A percentile compares a stretch with the other conserved stretches of the same genome.
phyloP scores from a whole-genome alignment of 192 early-diverging fungal genomes.

The Gonapodya prolifera region DNA sequence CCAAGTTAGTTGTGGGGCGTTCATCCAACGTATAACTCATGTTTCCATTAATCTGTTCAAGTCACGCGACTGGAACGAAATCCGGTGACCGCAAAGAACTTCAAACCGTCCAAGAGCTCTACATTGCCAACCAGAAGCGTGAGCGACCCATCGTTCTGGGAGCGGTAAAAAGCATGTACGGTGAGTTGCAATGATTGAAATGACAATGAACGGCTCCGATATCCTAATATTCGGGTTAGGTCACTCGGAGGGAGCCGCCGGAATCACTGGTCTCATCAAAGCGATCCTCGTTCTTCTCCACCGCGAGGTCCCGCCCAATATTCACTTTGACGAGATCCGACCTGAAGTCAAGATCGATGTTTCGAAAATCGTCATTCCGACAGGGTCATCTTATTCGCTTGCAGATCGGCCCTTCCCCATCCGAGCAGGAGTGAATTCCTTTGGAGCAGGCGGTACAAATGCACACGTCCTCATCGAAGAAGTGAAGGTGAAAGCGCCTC shows the following conservation, averaged over 20 bases:
- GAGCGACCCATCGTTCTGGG: neutral
- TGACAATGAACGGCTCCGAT: neutral
- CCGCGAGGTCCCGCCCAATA: slow-evolving; percentile 1
- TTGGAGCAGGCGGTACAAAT: slow-evolving; percentile 2
- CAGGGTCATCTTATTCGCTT: neutral
- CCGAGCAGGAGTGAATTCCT: neutral
- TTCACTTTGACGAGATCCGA: slow-evolving; percentile 5
- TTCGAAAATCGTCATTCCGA: neutral
- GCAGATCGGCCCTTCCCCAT: neutral
- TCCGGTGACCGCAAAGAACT: slow-evolving; percentile 8
- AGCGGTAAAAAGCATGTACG: slow-evolving; percentile 9
- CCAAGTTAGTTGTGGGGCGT: neutral
- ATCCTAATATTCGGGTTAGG: neutral
- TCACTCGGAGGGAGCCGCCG: slow-evolving; percentile 11
- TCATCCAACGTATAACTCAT: neutral
- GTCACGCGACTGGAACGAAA: slow-evolving; percentile 9
- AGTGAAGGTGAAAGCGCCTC: neutral
- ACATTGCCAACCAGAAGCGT: slow-evolving; percentile 1
- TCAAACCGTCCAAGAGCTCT: slow-evolving; percentile 6
- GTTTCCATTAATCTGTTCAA: neutral
- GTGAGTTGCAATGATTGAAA: neutral
- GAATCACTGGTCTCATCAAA: slow-evolving; percentile 9
- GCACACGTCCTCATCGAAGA: neutral
- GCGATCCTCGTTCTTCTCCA: slow-evolving; percentile 3
- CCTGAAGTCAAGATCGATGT: slow-evolving; percentile 6